Evolutionary conservation across 495 filamentous ascomycete genomes (phyloP).

Genomic region (Penicillium pulvis): DNA sequence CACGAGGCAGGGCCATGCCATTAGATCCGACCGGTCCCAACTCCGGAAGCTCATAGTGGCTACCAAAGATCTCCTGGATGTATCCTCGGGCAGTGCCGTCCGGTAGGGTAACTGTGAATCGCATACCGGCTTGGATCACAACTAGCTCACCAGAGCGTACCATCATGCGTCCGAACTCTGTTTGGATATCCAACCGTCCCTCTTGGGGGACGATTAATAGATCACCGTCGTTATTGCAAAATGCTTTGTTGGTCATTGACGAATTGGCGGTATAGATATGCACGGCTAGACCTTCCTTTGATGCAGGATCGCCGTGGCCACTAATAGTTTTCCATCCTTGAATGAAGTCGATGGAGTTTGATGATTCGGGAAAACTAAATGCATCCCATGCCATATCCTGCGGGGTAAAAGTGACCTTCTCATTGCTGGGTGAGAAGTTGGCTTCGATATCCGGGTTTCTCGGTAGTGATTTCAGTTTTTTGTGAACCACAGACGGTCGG

Average conservation of each 20-base stretch:
- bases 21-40: conserved; percentile 39
- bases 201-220: conserved; percentile 37
- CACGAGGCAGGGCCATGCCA: conserved; percentile 37
- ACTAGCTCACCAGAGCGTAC: conserved; percentile 41
- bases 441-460: conserved; percentile 1
- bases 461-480: not conserved
- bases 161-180: conserved; percentile 39
- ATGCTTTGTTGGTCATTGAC: conserved; percentile 21
- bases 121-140: conserved; percentile 38
- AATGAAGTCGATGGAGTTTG: not conserved
- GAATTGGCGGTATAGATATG: not conserved
- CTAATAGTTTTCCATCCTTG: not conserved
- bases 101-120: conserved; percentile 29
- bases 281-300: conserved; percentile 4
- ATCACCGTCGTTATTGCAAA: conserved; percentile 42
- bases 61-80: conserved; percentile 41
- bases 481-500: not conserved
- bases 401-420: not conserved
- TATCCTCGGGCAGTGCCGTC: conserved; percentile 34
- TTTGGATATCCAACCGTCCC: conserved; percentile 41
- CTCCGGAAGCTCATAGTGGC: conserved; percentile 39
- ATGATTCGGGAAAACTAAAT: not conserved
- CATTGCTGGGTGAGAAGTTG: conserved; percentile 1
- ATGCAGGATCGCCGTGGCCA: conserved; percentile 4
- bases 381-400: conserved; percentile 6